Conservation (phyloP, 2,329 filamentous ascomycete species). For the Fusarium drepaniforme region DNA sequence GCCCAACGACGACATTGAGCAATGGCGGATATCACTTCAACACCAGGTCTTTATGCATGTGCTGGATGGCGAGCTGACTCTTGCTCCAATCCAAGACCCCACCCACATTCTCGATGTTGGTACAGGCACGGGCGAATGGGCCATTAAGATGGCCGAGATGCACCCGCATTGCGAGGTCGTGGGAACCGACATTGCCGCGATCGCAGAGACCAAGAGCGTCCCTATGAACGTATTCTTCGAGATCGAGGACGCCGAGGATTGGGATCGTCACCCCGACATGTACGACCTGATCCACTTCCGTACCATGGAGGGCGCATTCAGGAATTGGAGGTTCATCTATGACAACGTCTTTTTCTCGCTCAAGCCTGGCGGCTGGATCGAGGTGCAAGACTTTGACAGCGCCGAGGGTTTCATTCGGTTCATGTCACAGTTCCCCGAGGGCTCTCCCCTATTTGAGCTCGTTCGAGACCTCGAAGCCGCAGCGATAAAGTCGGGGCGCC, state of each 20-base stretch:
- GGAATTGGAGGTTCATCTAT: slow-evolving; percentile 68
- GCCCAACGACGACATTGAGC: slow-evolving; percentile 75
- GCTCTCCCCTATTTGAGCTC: slow-evolving; percentile 58
- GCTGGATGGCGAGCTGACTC: slow-evolving; percentile 59
- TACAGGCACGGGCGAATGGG: slow-evolving; percentile 67
- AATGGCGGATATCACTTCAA: slow-evolving; percentile 70
- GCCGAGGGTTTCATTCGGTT: slow-evolving; percentile 51
- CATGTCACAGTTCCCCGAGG: slow-evolving; percentile 54
- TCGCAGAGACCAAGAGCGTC: slow-evolving; percentile 65
- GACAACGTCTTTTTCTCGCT: slow-evolving; percentile 64
- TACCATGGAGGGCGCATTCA: slow-evolving; percentile 67
- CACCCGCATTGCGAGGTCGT: slow-evolving; percentile 68
- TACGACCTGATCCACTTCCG: slow-evolving; percentile 71
- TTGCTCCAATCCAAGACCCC: slow-evolving; percentile 55
- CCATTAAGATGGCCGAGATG: slow-evolving; percentile 65
- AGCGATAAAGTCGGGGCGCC: slow-evolving; percentile 58
- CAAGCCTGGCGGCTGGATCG: slow-evolving; percentile 69
- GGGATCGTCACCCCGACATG: slow-evolving; percentile 64
- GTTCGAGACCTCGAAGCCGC: slow-evolving; percentile 57
- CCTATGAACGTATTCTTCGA: slow-evolving; percentile 72
- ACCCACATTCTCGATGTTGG: slow-evolving; percentile 67
- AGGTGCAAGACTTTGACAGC: slow-evolving; percentile 66
- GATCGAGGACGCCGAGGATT: slow-evolving; percentile 71
- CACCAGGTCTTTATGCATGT: slow-evolving; percentile 72
- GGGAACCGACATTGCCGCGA: slow-evolving; percentile 70